Percentiles rank a stretch among this genome's conserved stretches.
Evolutionary conservation across 768 basidiomycete genomes (phyloP).

Genomic region (Lactifluus pinguis): DNA sequence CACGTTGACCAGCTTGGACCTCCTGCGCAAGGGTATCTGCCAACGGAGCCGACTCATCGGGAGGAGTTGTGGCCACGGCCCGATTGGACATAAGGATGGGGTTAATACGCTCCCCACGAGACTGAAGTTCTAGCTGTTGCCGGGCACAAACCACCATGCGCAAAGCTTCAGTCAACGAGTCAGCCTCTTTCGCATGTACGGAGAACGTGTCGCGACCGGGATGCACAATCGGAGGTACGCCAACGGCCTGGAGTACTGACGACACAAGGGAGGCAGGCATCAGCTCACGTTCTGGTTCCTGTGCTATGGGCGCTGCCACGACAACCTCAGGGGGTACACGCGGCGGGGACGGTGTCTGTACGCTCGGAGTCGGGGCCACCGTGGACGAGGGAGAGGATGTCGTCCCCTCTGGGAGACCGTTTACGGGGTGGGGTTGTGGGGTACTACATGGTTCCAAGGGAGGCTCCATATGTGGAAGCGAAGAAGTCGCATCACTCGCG

Average conservation of each 20-base stretch:
- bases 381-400: conserved; percentile 12
- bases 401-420: background rate
- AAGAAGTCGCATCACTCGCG: background rate
- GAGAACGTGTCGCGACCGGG: conserved; percentile 5
- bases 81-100: conserved; percentile 57
- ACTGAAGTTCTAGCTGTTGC: conserved; percentile 48
- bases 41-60: conserved; percentile 29
- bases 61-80: conserved; percentile 31
- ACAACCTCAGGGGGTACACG: conserved; percentile 23
- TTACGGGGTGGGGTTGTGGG: background rate
- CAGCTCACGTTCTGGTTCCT: conserved; percentile 14
- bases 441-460: background rate
- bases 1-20: conserved; percentile 31
- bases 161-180: conserved; percentile 47
- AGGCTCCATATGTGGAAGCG: background rate
- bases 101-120: conserved; percentile 50
- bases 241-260: conserved; percentile 1
- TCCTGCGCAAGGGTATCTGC: conserved; percentile 42
- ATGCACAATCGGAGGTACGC: background rate
- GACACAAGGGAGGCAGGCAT: conserved; percentile 10
- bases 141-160: conserved; percentile 55
- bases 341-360: conserved; percentile 20
- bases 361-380: conserved; percentile 7
- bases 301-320: conserved; percentile 13
- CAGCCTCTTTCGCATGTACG: conserved; percentile 9